Percentiles rank a stretch among this genome's conserved stretches.
phyloP scores from a whole-genome alignment of 371 early-diverging fungal genomes.

The Sporodiniella umbellata region DNA sequence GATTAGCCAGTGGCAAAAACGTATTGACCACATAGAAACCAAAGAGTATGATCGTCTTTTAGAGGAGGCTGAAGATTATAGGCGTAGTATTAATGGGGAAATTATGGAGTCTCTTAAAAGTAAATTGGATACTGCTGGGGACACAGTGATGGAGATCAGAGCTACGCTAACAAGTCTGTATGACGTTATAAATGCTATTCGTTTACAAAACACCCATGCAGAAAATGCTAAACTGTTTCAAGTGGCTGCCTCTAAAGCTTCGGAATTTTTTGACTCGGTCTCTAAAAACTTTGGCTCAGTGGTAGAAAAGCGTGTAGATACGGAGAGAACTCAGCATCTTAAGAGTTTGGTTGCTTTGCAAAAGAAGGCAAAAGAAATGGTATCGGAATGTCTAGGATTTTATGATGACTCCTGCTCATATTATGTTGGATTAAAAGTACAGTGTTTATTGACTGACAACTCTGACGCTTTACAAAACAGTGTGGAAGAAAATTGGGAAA shows the following conservation, averaged over 20 bases:
- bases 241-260: neutral
- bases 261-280: neutral
- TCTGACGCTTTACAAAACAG: constrained; percentile 18
- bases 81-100: constrained; percentile 11
- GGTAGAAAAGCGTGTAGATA: constrained; percentile 7
- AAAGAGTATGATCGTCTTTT: constrained; percentile 28
- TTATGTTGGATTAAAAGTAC: constrained; percentile 27
- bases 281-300: constrained; percentile 8
- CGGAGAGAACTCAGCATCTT: constrained; percentile 13
- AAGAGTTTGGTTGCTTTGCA: constrained; percentile 19
- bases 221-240: constrained; percentile 26
- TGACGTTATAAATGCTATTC: constrained; percentile 38
- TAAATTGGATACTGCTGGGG: constrained; percentile 30
- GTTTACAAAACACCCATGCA: constrained; percentile 37
- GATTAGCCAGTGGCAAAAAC: constrained; percentile 38
- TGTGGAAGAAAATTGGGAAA: constrained; percentile 21
- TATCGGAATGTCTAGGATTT: constrained; percentile 33
- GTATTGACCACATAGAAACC: constrained; percentile 28
- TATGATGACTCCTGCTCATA: constrained; percentile 44
- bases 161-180: constrained; percentile 28
- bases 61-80: constrained; percentile 9
- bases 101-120: constrained; percentile 14
- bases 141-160: constrained; percentile 27
- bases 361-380: constrained; percentile 23
- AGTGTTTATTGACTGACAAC: constrained; percentile 18